These are phyloP conservation scores for Stagonosporopsis vannaccii DNA, from an alignment of 2,329 filamentous ascomycete species.

Conservation along the genomic window DNA sequence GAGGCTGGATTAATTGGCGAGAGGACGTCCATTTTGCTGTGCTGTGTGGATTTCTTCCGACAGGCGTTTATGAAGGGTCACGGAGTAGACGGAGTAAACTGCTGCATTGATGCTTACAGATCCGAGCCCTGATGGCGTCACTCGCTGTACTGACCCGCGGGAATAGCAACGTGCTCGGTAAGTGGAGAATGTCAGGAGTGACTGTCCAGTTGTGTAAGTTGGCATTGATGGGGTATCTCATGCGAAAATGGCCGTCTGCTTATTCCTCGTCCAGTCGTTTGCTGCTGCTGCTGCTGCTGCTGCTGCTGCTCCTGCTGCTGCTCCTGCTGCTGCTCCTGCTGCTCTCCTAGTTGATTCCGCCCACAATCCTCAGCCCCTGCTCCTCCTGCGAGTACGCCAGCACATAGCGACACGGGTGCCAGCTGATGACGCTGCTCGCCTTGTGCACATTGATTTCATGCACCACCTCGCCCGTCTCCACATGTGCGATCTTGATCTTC, in stretches of 20 bases:
- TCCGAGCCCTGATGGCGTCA: constrained; percentile 15
- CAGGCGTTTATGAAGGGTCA: background rate
- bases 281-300: background rate
- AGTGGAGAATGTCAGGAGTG: background rate
- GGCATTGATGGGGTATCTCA: constrained; percentile 18
- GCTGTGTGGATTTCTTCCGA: background rate
- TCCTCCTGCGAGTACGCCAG: constrained; percentile 74
- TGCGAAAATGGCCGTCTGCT: background rate
- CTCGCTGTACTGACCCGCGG: constrained; percentile 3
- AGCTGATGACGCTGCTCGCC: constrained; percentile 71
- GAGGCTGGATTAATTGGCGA: constrained; percentile 42
- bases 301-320: background rate
- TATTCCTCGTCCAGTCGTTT: background rate
- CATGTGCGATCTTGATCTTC: constrained; percentile 73
- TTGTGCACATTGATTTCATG: constrained; percentile 74
- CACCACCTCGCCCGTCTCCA: constrained; percentile 76
- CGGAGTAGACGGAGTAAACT: constrained; percentile 1
- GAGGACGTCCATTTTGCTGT: constrained; percentile 45
- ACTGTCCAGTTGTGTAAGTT: background rate
- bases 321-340: background rate
- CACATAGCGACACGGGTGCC: constrained; percentile 78
- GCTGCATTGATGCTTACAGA: constrained; percentile 19
- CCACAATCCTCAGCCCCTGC: constrained; percentile 71
- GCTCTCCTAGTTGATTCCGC: constrained; percentile 43
- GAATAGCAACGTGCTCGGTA: background rate